Evolutionary conservation across 2,329 filamentous ascomycete species (phyloP), one percentile per base, ranked within the genome.

Genomic region (Colletotrichum nymphaeae): DNA sequence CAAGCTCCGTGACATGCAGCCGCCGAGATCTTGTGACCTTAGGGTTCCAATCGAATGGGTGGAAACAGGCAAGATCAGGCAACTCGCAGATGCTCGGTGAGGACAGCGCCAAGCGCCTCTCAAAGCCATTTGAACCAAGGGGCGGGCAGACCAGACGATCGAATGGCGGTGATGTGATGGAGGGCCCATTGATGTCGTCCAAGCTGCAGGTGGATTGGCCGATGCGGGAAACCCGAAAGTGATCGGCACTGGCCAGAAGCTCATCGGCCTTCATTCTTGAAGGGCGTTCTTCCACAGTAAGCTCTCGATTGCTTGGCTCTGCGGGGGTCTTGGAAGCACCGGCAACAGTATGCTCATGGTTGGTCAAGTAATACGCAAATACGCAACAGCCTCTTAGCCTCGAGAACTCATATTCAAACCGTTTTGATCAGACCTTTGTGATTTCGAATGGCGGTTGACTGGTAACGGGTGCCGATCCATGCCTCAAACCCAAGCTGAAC

Each of bases 161-260:
- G 65, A 30, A 63, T 53, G 30, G 52, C 55, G 58, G 35, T 62
- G 65, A 58, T 63, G 65, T 60, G 70, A 56, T 28, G 58, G 52
- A 24, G 66, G 67, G 66, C 42, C 59, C 53, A 53, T 72, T 37
- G 65, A 53, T 53, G 28, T 26, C 22, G 66, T 53, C n/a, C 37
- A 53, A 42, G 58, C 52, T 30, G 59, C 26, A 22, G 59, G 32
- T 69, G 70, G 70, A 64, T 73, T 74, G 71, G 67, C 67, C 49
- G 62, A 72, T n/a, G 71, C 57, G 67, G 62, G 67, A 72, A 66
- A 67, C 64, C 71, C 71, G 67, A 74, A 42, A 52, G 62, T 26
- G 71, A 74, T 74, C 71, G 62, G 68, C 71, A 57, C 55, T 70
- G 71, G 71, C 67, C 46, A 58, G 71, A 74, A 67, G 67, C 67